Base-by-base conservation (phyloP, 345 rosid species). In the Luvunga scandens region DNA sequence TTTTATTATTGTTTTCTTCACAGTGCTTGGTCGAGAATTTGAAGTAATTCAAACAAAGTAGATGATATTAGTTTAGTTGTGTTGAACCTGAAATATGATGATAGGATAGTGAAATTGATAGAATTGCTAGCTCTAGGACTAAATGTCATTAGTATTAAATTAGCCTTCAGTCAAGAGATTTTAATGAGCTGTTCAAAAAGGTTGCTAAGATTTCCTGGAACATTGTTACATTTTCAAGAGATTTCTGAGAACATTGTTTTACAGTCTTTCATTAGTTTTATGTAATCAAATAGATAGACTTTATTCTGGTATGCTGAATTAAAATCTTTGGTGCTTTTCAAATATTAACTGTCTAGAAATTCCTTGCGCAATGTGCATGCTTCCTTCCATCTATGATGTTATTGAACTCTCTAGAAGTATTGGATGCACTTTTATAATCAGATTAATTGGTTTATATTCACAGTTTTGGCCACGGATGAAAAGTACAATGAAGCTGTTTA, bases 391-490 rank as follows among this genome's bases (percentile, higher is more conserved):
- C 53, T 61, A 24, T 73, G 19, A 66, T n/a, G 59, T 39, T 56
- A 24, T 14, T 30, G 21, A 56, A 65, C 60, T 65, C 22, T 31
- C 2, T 34, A 30, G 38, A 62, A 42, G 75, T 60, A 33, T 33
- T 56, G 12, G 69, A 65, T 60, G 56, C 57, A 67, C 55, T 76
- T 38, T 66, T 65, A 50, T 77, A 50, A 83, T 81, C 9, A 42
- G 56, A 6, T 53, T 68, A 67, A 24, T 57, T 70, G 78, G 62
- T 75, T 30, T 42, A 4, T 24, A 42, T 50, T 77, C 87, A 84
- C 92, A 95, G 99, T 96, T 36, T 86, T 96, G 87, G 97, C 99
- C 22, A 91, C 98, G 2, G 99, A 96, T 8, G 99, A 96, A 56
- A 93, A 92, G 88, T 96, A 94, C 87, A 96, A 96, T 42, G 99